A percentile compares a stretch with the other conserved stretches of the same genome.
Evolutionary conservation across 371 early-diverging fungal species (phyloP).

Genomic region (Mortierella sp.): DNA sequence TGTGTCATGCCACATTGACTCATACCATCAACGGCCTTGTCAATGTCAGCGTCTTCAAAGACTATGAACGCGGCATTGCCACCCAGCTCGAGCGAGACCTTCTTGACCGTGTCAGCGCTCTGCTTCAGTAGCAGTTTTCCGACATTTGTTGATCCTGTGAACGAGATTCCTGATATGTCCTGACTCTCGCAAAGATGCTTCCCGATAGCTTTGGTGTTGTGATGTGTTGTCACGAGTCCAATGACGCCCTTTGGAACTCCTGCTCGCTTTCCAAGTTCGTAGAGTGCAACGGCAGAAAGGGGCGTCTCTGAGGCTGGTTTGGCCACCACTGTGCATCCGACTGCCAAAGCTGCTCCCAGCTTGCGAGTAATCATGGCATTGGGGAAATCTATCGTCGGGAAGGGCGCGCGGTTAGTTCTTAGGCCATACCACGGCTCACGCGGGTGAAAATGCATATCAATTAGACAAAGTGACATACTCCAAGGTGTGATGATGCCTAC

Average conservation of each 20-base stretch:
- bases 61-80: slow-evolving; percentile 94
- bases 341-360: slow-evolving; percentile 84
- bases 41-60: slow-evolving; percentile 80
- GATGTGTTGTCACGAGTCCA: slow-evolving; percentile 81
- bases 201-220: slow-evolving; percentile 76
- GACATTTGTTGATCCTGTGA: slow-evolving; percentile 85
- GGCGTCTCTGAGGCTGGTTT: slow-evolving; percentile 90
- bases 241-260: slow-evolving; percentile 93
- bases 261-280: slow-evolving; percentile 81
- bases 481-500: slow-evolving; percentile 93
- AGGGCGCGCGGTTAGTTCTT: not conserved
- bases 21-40: slow-evolving; percentile 66
- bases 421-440: too few relatives aligned
- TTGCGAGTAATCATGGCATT: slow-evolving; percentile 94
- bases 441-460: too few relatives aligned
- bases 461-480: slow-evolving; percentile 79
- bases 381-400: slow-evolving; percentile 78
- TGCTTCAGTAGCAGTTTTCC: slow-evolving; percentile 84
- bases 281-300: slow-evolving; percentile 83
- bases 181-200: slow-evolving; percentile 76
- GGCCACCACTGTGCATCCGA: slow-evolving; percentile 82
- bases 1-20: not conserved
- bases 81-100: slow-evolving; percentile 84
- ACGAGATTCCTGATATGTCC: slow-evolving; percentile 80
- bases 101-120: slow-evolving; percentile 81